phyloP scores from a whole-genome alignment of 257 asterid genomes.

The Gynochthodes officinalis region DNA sequence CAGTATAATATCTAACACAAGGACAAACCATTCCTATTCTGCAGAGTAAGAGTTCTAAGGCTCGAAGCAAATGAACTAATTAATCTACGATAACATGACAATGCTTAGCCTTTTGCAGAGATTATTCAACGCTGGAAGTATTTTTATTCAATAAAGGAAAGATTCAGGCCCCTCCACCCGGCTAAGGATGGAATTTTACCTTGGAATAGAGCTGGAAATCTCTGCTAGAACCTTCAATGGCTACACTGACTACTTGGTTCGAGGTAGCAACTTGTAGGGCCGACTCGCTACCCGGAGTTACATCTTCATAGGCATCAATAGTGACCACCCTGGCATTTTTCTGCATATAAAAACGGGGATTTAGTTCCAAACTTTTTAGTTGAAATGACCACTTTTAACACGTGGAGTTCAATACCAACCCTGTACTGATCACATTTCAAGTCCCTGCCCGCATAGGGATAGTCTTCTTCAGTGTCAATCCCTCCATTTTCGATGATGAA shows the following conservation, averaged over 20 bases:
- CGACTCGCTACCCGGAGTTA: constrained; percentile 34
- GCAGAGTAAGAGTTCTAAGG: not conserved
- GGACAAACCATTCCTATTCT: not conserved
- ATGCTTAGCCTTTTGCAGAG: too few relatives aligned
- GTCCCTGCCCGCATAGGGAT: constrained; percentile 36
- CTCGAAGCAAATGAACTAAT: not conserved
- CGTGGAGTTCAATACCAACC: constrained; percentile 20
- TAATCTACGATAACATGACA: not conserved
- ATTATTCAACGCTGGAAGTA: not conserved
- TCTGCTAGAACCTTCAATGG: constrained; percentile 68
- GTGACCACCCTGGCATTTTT: constrained; percentile 66
- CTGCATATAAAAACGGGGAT: constrained; percentile 29
- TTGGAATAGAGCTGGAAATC: constrained; percentile 58
- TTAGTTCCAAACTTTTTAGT: not conserved
- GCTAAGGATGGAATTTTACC: not conserved
- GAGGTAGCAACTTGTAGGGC: constrained; percentile 57
- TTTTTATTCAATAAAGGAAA: not conserved
- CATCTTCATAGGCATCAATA: constrained; percentile 59
- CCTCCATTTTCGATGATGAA: constrained; percentile 43
- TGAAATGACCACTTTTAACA: not conserved
- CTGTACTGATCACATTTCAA: constrained; percentile 34
- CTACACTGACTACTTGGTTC: constrained; percentile 54
- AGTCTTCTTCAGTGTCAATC: constrained; percentile 40
- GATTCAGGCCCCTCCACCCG: not conserved
- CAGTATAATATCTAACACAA: not conserved